Evolutionary conservation across 2,329 filamentous ascomycete species (phyloP).

Genomic region (Torrubiella hemipterigena): DNA sequence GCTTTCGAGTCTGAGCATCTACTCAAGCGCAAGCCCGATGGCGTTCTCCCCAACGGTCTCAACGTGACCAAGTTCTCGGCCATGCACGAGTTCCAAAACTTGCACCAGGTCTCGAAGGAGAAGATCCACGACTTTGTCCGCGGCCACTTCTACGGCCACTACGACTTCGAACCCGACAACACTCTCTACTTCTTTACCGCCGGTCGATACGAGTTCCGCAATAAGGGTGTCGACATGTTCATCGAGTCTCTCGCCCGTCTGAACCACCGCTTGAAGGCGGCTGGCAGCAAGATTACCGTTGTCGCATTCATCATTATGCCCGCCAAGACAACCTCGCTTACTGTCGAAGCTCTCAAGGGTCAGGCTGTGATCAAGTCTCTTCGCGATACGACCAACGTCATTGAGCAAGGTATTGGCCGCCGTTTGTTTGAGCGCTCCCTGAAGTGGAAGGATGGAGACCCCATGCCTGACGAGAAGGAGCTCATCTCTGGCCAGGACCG

Average conservation of each 20-base stretch:
- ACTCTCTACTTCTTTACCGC: conserved; percentile 97
- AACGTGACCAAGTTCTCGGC: conserved; percentile 97
- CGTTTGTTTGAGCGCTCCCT: conserved; percentile 91
- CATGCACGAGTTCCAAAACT: conserved; percentile 96
- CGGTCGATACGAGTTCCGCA: conserved; percentile 92
- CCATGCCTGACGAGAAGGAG: conserved; percentile 93
- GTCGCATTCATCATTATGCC: conserved; percentile 99
- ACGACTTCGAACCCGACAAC: conserved; percentile 93
- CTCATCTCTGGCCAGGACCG: conserved; percentile 86
- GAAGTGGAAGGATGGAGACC: conserved; percentile 89
- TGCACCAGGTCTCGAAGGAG: conserved; percentile 92
- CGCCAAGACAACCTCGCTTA: conserved; percentile 86
- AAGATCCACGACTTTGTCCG: conserved; percentile 98
- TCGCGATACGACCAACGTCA: conserved; percentile 82
- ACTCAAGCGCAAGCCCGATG: conserved; percentile 93
- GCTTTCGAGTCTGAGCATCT: conserved; percentile 97
- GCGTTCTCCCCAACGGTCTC: conserved; percentile 88
- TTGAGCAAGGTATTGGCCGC: conserved; percentile 84
- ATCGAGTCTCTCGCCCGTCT: conserved; percentile 90
- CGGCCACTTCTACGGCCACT: conserved; percentile 96
- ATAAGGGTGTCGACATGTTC: conserved; percentile 99
- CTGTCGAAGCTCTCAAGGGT: conserved; percentile 89
- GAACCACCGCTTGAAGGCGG: conserved; percentile 80
- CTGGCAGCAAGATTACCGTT: conserved; percentile 82
- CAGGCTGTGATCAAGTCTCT: conserved; percentile 97